A percentile compares a stretch with the other conserved stretches of the same genome.
Conservation (phyloP, 331 rosid genomes). For the Stylosanthes scabra region DNA sequence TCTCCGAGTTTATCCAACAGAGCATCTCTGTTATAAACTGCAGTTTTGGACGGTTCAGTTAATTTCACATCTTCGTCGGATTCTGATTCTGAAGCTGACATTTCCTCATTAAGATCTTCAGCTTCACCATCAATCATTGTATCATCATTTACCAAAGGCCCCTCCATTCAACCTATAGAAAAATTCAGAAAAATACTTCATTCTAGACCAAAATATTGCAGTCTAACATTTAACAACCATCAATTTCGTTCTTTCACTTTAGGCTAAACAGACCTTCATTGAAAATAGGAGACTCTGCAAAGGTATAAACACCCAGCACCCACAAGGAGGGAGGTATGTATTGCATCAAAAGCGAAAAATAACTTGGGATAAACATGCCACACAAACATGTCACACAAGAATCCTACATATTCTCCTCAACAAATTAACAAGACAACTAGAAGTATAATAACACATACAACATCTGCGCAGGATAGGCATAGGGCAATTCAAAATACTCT, state of each 20-base stretch:
- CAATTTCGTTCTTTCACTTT: background rate
- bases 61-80: conserved; percentile 54
- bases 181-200: background rate
- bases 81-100: conserved; percentile 57
- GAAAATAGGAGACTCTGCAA: background rate
- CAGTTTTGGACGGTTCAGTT: conserved; percentile 63
- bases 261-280: background rate
- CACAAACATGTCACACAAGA: background rate
- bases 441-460: background rate
- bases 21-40: conserved; percentile 53
- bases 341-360: background rate
- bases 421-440: too few relatives aligned
- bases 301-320: background rate
- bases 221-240: background rate
- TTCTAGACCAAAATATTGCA: conserved; percentile 10
- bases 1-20: conserved; percentile 77
- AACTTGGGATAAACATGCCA: background rate
- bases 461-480: background rate
- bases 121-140: conserved; percentile 20
- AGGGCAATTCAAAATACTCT: background rate
- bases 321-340: background rate
- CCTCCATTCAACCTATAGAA: conserved; percentile 47
- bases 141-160: conserved; percentile 30
- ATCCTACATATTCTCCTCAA: too few relatives aligned
- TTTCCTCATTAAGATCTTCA: conserved; percentile 41